phyloP scores from a whole-genome alignment of 2,329 filamentous ascomycete genomes.

The Nothophaeocryptopus gaeumannii region DNA sequence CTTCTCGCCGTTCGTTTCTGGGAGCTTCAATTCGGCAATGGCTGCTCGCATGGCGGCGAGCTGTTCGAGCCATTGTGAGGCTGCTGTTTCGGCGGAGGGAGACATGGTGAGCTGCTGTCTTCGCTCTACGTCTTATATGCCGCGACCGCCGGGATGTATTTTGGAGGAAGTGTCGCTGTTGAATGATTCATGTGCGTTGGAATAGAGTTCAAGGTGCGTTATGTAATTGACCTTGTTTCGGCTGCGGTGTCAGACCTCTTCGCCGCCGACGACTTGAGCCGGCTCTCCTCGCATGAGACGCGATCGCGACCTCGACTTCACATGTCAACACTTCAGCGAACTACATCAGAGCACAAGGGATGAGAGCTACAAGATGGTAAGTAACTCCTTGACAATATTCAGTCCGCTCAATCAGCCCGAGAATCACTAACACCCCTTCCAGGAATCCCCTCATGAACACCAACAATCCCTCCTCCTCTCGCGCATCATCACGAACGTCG shows the following conservation, averaged over 20 bases:
- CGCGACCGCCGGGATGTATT: neutral
- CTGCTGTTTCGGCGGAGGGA: constrained; percentile 18
- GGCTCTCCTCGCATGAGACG: no score
- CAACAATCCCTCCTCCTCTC: constrained; percentile 92
- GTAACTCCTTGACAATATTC: neutral
- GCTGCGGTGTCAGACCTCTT: neutral
- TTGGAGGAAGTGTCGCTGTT: neutral
- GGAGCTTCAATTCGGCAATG: constrained; percentile 67
- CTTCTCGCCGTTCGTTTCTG: constrained; percentile 45
- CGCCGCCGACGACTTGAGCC: neutral
- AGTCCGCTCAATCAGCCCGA: neutral
- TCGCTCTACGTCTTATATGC: no score
- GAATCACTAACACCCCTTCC: no score
- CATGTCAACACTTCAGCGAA: neutral
- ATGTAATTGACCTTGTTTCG: neutral
- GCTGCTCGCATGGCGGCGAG: constrained; percentile 82
- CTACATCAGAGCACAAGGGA: no score
- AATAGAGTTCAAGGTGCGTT: constrained; percentile 1
- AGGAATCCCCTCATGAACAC: constrained; percentile 96
- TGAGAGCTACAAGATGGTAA: neutral
- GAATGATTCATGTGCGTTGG: constrained; percentile 11
- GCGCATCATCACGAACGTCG: constrained; percentile 95
- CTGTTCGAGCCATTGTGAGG: constrained; percentile 70
- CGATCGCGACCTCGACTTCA: neutral
- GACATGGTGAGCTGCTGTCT: constrained; percentile 13